These are phyloP conservation scores for Metschnikowia santaceciliae DNA, from an alignment of 805 yeast species.

Conservation along the genomic window DNA sequence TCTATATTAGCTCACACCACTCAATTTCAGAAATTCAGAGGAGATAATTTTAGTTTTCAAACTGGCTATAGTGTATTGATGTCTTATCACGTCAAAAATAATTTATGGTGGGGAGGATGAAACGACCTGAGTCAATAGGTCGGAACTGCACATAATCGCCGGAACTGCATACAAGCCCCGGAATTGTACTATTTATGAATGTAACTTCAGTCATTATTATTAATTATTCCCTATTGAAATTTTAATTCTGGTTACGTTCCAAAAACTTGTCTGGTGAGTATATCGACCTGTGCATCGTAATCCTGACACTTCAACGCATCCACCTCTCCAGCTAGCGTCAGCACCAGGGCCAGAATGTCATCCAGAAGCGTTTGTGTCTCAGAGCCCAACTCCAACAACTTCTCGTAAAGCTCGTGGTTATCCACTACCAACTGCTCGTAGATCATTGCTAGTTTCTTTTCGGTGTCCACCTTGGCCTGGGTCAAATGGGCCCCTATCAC, in stretches of 20 bases:
- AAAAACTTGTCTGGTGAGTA: slow-evolving; percentile 16
- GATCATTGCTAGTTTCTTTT: slow-evolving; percentile 30
- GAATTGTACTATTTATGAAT: too few relatives aligned
- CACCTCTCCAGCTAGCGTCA: slow-evolving; percentile 14
- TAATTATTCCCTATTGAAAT: too few relatives aligned
- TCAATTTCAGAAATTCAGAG: too few relatives aligned
- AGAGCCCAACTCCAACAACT: slow-evolving; percentile 19
- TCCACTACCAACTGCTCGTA: slow-evolving; percentile 35
- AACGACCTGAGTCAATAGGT: too few relatives aligned
- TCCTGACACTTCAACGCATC: slow-evolving; percentile 18
- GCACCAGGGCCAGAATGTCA: slow-evolving; percentile 20
- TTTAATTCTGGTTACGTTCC: background rate
- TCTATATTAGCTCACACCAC: too few relatives aligned
- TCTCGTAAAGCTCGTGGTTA: slow-evolving; percentile 25
- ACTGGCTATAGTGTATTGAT: too few relatives aligned
- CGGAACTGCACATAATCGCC: too few relatives aligned
- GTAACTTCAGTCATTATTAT: too few relatives aligned
- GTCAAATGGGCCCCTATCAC: slow-evolving; percentile 30
- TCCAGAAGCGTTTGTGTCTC: slow-evolving; percentile 20
- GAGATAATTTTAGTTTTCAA: too few relatives aligned
- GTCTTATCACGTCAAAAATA: too few relatives aligned
- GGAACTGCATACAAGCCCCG: too few relatives aligned
- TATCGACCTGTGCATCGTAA: slow-evolving; percentile 20
- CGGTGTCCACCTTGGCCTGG: slow-evolving; percentile 18
- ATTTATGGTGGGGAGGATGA: too few relatives aligned